phyloP scores from a whole-genome alignment of 2,329 filamentous ascomycete genomes.

The Cercospora beticola region DNA sequence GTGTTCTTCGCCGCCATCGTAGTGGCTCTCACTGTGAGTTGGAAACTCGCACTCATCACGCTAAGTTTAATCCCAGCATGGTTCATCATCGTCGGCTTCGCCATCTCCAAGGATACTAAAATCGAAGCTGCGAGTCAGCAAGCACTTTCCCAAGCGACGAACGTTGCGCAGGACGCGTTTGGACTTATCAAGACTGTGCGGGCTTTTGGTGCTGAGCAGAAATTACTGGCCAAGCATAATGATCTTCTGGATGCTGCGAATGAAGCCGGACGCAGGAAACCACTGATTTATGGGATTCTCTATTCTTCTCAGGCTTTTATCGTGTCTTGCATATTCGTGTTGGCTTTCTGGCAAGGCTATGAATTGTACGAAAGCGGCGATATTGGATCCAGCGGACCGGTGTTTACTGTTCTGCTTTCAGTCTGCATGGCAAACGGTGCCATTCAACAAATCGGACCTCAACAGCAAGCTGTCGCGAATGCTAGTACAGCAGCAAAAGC shows the following conservation, averaged over 20 bases:
- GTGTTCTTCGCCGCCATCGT: slow-evolving; percentile 43
- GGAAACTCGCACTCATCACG: slow-evolving; percentile 48
- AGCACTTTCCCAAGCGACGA: slow-evolving; percentile 33
- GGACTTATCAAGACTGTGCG: background rate
- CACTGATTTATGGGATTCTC: slow-evolving; percentile 42
- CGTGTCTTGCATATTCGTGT: slow-evolving; percentile 40
- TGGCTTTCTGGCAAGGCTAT: slow-evolving; percentile 48
- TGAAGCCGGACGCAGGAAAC: slow-evolving; percentile 47
- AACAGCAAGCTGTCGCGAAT: slow-evolving; percentile 43
- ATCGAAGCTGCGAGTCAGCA: slow-evolving; percentile 38
- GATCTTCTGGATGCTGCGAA: slow-evolving; percentile 44
- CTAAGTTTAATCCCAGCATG: slow-evolving; percentile 50
- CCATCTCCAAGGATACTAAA: slow-evolving; percentile 38
- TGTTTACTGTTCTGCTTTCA: slow-evolving; percentile 33
- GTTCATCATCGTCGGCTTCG: slow-evolving; percentile 32
- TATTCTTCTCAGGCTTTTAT: slow-evolving; percentile 46
- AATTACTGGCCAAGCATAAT: slow-evolving; percentile 49
- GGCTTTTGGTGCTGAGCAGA: background rate
- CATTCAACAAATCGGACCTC: slow-evolving; percentile 42
- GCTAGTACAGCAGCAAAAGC: slow-evolving; percentile 44
- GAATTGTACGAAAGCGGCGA: slow-evolving; percentile 37
- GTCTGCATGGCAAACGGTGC: slow-evolving; percentile 32
- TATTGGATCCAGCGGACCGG: slow-evolving; percentile 34
- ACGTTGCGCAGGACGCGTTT: background rate
- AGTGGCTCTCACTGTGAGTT: slow-evolving; percentile 43